Base-by-base conservation (phyloP, 257 asterid species). In the Voacanga thouarsii region DNA sequence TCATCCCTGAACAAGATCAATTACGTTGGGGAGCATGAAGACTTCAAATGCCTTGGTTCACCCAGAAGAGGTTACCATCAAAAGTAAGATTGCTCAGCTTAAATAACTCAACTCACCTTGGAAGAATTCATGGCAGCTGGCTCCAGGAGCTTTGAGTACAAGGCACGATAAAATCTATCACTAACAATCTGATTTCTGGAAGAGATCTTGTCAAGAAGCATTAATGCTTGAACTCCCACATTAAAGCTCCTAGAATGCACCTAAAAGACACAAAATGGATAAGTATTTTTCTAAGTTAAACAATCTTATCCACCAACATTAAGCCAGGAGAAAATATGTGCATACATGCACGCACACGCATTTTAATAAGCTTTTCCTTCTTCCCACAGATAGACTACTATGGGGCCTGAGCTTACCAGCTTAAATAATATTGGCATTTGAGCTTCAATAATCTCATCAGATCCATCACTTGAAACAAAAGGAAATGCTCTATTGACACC, bases 401-500 rank as follows among this genome's bases (percentile, higher is more conserved):
- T 5, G 24, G 41, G 26, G 50, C 24, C 75, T 28, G 66, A 66
- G 63, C 82, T 30, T 90, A 93, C 99, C 90, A 96, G 91, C 90
- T 93, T 94, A 92, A 96, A 96, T 84, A 93, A 83, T 75, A 93
- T 61, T 0, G 95, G 99, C 9, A 98, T 94, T 84, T 96, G 99
- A 84, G 85, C 89, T 85, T 94, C 93, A 76, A 93, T 79, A 49
- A 92, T 85, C 75, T 88, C 97, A 80, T 96, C 98, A 56, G 93
- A 92, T 90, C 88, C 97, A 60, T 89, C 89, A 80, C 89, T 86
- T 50, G 97, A 86, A 51, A 96, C 97, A 84, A 80, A 96, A 24
- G 98, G 98, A 85, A 96, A 96, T 78, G 98, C 98, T 77, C 98
- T 88, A 79, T 96, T 96, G 55, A 96, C 96, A 78, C 99, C 99